Base-by-base conservation (phyloP, 1,139 yeast genomes). In the Hansenula lynferdii region DNA sequence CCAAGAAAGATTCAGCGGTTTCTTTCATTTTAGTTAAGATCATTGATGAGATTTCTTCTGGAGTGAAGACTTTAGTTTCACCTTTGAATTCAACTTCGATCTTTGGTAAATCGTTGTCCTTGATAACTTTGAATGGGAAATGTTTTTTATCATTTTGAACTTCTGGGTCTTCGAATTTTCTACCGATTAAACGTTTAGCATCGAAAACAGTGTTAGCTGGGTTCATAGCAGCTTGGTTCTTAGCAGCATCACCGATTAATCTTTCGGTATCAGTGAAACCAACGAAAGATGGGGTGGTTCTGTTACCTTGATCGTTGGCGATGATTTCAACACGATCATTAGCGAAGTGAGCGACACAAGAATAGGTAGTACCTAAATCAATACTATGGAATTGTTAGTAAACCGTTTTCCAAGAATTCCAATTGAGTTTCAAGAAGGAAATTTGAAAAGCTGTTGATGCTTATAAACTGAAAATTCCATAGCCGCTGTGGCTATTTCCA, bases 251-350 rank as follows among this genome's bases (percentile, higher is more conserved):
- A 79, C 97, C 97, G 64, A 90, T 87, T 66, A 90, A 81, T 80
- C 97, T 85, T 79, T 90, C 97, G 71, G 87, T 87, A 68, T 85
- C 89, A 61, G 95, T 87, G 87, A 90, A 90, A 60, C 96, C 97
- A 64, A 90, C 97, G 76, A 87, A 90, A 54, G 97, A 90, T 63
- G 97, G 97, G 56, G 97, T 90, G 64, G 90, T 94, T 80, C 97
- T 89, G 92, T 89, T 89, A 84, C 97, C 97, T 81, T 90, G 97
- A 71, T 90, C 97, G 75, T 90, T 90, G 69, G 97, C 96, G 70
- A 90, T 89, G 70, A 90, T 90, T 70, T 89, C 54, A 58, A 81
- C 83, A 67, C 90, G 72, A 75, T 87, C 84, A 73, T 86, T 77
- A 69, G 94, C 73, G 70, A 86, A 75, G 83, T 85, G 67, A 63